Evolutionary conservation across 1,139 yeast genomes (phyloP), one percentile per base, ranked within the genome.

Genomic region (Magnusiomyces fungicola): DNA sequence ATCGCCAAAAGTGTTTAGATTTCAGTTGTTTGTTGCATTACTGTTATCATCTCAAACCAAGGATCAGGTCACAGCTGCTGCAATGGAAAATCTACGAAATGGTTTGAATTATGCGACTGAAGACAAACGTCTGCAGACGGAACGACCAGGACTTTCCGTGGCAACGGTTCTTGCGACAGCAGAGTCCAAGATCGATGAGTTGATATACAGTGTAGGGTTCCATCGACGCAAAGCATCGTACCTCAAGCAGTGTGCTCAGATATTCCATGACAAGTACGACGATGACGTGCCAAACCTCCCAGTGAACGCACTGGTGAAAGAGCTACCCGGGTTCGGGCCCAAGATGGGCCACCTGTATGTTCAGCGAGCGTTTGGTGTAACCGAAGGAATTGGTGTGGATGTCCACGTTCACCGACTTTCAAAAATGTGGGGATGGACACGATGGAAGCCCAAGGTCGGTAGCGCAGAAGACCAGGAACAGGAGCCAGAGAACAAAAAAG

Each of bases 41-140:
- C 86, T 90, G 92, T 76, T 92, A 32, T 86, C 96, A 14, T 79
- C 97, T 0, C 97, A 90, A 60, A 92, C 97, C 1, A 88, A 85
- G 61, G 98, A 92, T 64, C 96, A 87, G 61, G 80, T 82, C 33
- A 90, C 86, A 56, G 85, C 74, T 48, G 74, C 73, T 42, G 95
- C 95, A 0, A 83, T 90, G 82, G 66, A 67, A 30, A 73, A 69
- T 22, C 67, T 90, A 54, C 81, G 87, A 45, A 56, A 61, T 51
- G 64, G 60, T 12, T 50, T 69, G 36, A 39, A 56, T 21, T 43
- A 48, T 3, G 10, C 4, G 4, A 43, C 39, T 16, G 43, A 29
- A 10, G 16, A n/a, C 14, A 25, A 24, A 4, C 6, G 19, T 7
- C 16, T 12, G 12, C 7, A 12, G 10, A 7, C 16, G 23, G 19